Percentiles rank a stretch among this genome's conserved stretches.
Evolutionary conservation across 2,329 filamentous ascomycete species (phyloP).

Genomic region (Gnomoniopsis smithogilvyi): DNA sequence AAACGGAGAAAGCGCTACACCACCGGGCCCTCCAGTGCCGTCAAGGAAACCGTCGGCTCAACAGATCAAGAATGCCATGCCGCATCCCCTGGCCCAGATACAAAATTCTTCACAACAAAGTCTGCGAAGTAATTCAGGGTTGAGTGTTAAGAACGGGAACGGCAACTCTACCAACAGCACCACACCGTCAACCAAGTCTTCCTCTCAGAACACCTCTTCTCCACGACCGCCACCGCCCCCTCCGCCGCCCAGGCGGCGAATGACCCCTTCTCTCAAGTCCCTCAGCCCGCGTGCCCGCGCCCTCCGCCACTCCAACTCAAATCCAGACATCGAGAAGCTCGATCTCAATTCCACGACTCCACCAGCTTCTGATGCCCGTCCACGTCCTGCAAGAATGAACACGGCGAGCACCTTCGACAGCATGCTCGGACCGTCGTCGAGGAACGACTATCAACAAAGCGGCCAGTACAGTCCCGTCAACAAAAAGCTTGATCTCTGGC

Average conservation of each 20-base stretch:
- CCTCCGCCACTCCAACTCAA: conserved; percentile 36
- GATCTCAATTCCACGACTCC: conserved; percentile 27
- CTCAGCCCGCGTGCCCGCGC: conserved; percentile 29
- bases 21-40: conserved; percentile 29
- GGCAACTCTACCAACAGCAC: conserved; percentile 17
- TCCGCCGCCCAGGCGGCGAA: conserved; percentile 45
- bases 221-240: conserved; percentile 34
- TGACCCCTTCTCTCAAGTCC: conserved; percentile 33
- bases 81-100: conserved; percentile 39
- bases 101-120: conserved; percentile 37
- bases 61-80: conserved; percentile 19
- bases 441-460: conserved; percentile 20
- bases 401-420: conserved; percentile 15
- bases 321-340: conserved; percentile 30
- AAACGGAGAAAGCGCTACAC: conserved; percentile 22
- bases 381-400: conserved; percentile 6
- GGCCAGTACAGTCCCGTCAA: conserved; percentile 35
- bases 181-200: conserved; percentile 11
- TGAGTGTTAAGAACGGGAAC: conserved; percentile 4
- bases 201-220: conserved; percentile 3
- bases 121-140: conserved; percentile 20
- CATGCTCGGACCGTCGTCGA: conserved; percentile 19
- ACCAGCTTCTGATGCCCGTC: conserved; percentile 21
- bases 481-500: conserved; percentile 73
- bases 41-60: conserved; percentile 30